phyloP scores from a whole-genome alignment of 148 eudicot genomes.

The Heliamphora exappendiculata region DNA sequence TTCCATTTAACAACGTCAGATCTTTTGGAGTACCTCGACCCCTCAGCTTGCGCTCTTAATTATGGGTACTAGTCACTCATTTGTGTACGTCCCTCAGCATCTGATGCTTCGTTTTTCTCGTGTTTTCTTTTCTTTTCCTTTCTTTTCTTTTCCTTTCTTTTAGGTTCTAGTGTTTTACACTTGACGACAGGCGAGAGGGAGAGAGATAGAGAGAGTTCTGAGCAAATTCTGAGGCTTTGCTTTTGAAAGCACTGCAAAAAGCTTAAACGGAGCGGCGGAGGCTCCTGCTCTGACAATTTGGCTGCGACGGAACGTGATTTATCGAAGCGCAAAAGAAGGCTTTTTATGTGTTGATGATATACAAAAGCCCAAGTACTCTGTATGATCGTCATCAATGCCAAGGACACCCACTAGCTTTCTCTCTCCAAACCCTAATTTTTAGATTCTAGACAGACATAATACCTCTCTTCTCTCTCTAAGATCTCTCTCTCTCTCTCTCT shows the following conservation, averaged over 20 bases:
- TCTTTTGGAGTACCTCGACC: not conserved
- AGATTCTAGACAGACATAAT: not conserved
- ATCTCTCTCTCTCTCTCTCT: not conserved
- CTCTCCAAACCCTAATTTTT: conserved; percentile 14
- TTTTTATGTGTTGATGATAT: conserved; percentile 9
- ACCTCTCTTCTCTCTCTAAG: not conserved
- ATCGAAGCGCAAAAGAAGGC: conserved; percentile 10
- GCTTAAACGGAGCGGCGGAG: conserved; percentile 27
- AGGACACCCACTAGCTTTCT: conserved; percentile 31
- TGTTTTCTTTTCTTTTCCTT: not conserved
- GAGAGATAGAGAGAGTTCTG: conserved; percentile 16
- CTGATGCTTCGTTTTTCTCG: conserved; percentile 7
- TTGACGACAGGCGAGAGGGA: conserved; percentile 5
- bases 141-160: not conserved
- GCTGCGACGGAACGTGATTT: conserved; percentile 22
- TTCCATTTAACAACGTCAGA: not conserved
- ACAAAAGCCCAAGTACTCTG: conserved; percentile 31
- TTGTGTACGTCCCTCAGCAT: conserved; percentile 15
- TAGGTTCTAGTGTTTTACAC: not conserved
- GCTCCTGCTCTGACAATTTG: conserved; percentile 16
- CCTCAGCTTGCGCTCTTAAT: not conserved
- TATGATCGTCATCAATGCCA: conserved; percentile 72
- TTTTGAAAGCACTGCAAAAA: conserved; percentile 38
- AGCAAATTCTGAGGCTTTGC: conserved; percentile 31
- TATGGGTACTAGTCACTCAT: not conserved